Evolutionary conservation across 2,329 filamentous ascomycete genomes (phyloP), one percentile per base, ranked within the genome.

Genomic region (Xylariales sp.): DNA sequence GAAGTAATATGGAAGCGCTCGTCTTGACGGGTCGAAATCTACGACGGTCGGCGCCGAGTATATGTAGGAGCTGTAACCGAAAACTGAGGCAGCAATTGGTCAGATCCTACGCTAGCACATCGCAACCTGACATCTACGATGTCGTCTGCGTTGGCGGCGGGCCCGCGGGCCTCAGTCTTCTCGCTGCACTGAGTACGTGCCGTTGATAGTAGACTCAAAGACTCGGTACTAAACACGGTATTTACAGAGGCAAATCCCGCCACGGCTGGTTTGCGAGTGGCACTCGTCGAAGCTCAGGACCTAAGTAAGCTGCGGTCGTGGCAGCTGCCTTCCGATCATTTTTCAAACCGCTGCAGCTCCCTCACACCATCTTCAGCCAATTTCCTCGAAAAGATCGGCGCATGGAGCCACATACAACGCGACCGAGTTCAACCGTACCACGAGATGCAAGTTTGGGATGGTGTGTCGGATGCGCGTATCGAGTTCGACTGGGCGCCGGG

Each of bases 371-470:
- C 91, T 0, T 97, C 94, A 0, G 91, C 93, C n/a, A 86, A 85
- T 3, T 97, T 96, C 76, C 86, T 98, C 70, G 86, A 93, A 76
- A 84, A 86, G 4, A 96, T 97, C 68, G 96, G 95, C 43, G 94
- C 91, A 57, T 98, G 95, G 96, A 77, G 85, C 6, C 89, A 97
- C 76, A 83, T 97, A 68, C 86, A 92, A 72, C 82, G 85, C 49
- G 83, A 88, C 5, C 89, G 96, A 39, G 88, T 96, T 41, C 94
- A 97, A 82, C 87, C 90, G 0, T 99, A 97, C 80, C 90, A 97
- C 67, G 92, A 95, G 75, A 99, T 99, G 96, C 92, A 97, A 79
- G 96, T 98, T 39, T 99, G 97, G 96, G 96, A 99, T 79, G 97
- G 95, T 69, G 89, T 97, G 64, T 93, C 92, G 48, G 94, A 90